These are phyloP conservation scores for Aureobasidium sp. DNA, from an alignment of 2,329 filamentous ascomycete species.

Conservation along the genomic window DNA sequence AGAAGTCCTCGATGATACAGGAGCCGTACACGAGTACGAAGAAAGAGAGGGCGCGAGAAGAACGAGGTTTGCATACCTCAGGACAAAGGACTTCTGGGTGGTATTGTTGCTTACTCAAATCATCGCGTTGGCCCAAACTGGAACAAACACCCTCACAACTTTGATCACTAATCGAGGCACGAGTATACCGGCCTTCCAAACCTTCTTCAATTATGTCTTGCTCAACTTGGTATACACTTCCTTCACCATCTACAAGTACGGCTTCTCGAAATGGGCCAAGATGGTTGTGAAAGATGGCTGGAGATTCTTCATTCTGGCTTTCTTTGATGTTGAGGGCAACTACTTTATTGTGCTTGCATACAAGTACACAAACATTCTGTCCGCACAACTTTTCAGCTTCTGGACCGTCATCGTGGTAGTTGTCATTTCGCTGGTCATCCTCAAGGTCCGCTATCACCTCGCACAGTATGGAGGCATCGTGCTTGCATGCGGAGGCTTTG, in stretches of 20 bases:
- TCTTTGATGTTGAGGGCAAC: conserved; percentile 92
- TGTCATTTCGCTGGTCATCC: conserved; percentile 68
- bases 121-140: conserved; percentile 81
- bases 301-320: conserved; percentile 88
- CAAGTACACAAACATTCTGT: conserved; percentile 82
- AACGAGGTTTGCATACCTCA: conserved; percentile 60
- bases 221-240: conserved; percentile 74
- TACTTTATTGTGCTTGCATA: conserved; percentile 97
- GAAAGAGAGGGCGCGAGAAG: conserved; percentile 35
- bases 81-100: conserved; percentile 80
- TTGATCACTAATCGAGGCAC: conserved; percentile 62
- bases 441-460: conserved; percentile 81
- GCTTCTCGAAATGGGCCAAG: conserved; percentile 58
- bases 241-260: conserved; percentile 71
- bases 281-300: conserved; percentile 67
- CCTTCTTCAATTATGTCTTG: conserved; percentile 87
- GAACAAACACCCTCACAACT: conserved; percentile 81
- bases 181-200: conserved; percentile 90
- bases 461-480: conserved; percentile 82
- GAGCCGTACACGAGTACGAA: conserved; percentile 32
- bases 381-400: conserved; percentile 93
- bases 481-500: conserved; percentile 84
- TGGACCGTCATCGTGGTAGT: conserved; percentile 96
- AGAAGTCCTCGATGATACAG: conserved; percentile 26
- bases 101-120: conserved; percentile 70